A percentile compares a stretch with the other conserved stretches of the same genome.
These are phyloP conservation scores for Hondaea fermentalgiana DNA, from an alignment of 108 stramenopile species.

Conservation along the genomic window DNA sequence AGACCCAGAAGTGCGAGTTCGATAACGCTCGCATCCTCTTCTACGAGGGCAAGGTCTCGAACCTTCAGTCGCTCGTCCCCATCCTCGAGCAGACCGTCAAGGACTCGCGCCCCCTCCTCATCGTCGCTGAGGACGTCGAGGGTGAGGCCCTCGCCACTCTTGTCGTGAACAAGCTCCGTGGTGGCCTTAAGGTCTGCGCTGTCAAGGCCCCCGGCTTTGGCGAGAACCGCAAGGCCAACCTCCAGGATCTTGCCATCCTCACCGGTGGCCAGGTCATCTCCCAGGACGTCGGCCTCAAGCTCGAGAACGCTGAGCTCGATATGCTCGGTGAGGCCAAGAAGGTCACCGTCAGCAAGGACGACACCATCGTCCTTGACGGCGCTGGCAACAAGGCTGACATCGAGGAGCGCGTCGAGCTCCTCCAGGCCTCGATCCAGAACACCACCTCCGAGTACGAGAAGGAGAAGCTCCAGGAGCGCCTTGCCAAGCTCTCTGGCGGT, in stretches of 20 bases:
- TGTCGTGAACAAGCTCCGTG: conserved; percentile 99
- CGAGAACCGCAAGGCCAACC: conserved; percentile 99
- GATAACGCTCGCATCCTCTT: conserved; percentile 92
- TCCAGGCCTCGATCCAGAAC: conserved; percentile 78
- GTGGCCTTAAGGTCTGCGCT: conserved; percentile 97
- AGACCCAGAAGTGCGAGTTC: conserved; percentile 88
- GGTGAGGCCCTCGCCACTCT: conserved; percentile 94
- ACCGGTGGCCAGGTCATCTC: conserved; percentile 96
- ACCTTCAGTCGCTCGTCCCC: conserved; percentile 86
- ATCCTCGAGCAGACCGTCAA: conserved; percentile 87
- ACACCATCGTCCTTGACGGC: conserved; percentile 92
- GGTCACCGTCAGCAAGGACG: conserved; percentile 89
- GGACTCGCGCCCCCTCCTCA: conserved; percentile 79
- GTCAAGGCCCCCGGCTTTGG: conserved; percentile 99
- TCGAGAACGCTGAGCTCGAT: conserved; percentile 79
- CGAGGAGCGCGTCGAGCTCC: conserved; percentile 85
- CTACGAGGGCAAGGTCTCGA: conserved; percentile 97
- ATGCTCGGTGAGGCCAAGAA: conserved; percentile 87
- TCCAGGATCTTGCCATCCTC: conserved; percentile 96
- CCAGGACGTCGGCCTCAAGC: conserved; percentile 93
- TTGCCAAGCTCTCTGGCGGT: conserved; percentile 94
- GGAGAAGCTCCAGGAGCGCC: conserved; percentile 99
- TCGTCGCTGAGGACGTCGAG: conserved; percentile 98
- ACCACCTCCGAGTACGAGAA: conserved; percentile 97
- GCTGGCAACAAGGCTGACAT: conserved; percentile 74